phyloP scores from a whole-genome alignment of 2,329 filamentous ascomycete genomes.

The Chrysoporthe cubensis region DNA sequence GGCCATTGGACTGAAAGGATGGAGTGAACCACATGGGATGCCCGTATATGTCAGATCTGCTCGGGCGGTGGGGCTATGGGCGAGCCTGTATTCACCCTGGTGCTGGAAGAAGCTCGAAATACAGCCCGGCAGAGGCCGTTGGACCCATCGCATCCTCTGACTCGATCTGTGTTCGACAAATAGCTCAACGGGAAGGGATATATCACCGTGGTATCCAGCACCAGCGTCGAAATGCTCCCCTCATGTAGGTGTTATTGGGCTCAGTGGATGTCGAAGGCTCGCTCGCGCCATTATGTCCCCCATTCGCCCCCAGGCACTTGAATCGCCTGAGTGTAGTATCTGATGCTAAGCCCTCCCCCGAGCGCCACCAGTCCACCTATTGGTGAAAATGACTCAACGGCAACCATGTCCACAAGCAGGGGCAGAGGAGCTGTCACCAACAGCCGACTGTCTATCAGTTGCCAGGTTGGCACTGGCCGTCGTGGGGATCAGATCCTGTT shows the following conservation, averaged over 20 bases:
- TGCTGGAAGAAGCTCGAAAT: not conserved
- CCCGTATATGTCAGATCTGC: not conserved
- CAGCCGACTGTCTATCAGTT: not conserved
- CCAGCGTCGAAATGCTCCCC: not conserved
- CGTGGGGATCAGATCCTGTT: not conserved
- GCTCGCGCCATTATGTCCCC: not conserved
- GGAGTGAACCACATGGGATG: not conserved
- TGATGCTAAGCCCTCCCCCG: not conserved
- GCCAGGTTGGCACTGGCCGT: not conserved
- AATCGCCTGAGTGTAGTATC: not conserved
- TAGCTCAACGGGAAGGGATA: not conserved
- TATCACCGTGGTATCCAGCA: not conserved
- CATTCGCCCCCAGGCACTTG: not conserved
- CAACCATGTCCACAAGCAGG: not conserved
- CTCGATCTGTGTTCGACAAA: not conserved
- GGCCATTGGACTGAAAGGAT: conserved; percentile 3
- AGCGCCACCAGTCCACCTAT: not conserved
- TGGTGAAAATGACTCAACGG: not conserved
- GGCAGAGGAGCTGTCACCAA: not conserved
- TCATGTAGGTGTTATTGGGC: not conserved
- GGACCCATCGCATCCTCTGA: not conserved
- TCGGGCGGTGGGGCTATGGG: not conserved
- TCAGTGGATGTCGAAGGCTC: not conserved
- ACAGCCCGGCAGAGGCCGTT: not conserved
- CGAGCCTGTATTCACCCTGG: not conserved